Conservation (phyloP, 2,329 filamentous ascomycete species). For the Claviceps monticola region DNA sequence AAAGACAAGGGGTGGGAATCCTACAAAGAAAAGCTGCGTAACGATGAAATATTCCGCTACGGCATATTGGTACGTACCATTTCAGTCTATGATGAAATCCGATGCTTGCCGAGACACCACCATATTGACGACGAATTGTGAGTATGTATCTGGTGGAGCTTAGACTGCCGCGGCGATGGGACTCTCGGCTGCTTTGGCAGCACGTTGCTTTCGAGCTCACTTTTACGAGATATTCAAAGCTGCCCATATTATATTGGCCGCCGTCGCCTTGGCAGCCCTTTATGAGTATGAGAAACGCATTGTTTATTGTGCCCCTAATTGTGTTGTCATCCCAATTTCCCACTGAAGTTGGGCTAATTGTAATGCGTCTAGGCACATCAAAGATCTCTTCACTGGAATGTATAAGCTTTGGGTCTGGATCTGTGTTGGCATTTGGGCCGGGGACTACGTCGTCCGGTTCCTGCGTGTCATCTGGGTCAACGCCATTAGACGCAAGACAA, state of each 20-base stretch:
- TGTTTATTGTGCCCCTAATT: neutral
- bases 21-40: constrained; percentile 2
- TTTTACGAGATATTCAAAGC: constrained; percentile 30
- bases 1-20: constrained; percentile 8
- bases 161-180: neutral
- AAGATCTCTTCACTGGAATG: constrained; percentile 7
- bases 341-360: no score
- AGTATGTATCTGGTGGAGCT: no score
- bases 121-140: no score
- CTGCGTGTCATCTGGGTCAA: constrained; percentile 23
- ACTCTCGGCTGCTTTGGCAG: neutral
- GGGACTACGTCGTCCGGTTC: constrained; percentile 29
- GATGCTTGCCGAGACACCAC: neutral
- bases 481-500: constrained; percentile 8
- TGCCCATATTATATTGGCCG: constrained; percentile 31
- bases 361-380: constrained; percentile 6
- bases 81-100: neutral
- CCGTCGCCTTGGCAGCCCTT: constrained; percentile 29
- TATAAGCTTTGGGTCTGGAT: constrained; percentile 21
- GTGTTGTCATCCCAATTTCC: neutral
- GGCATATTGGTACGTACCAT: constrained; percentile 4
- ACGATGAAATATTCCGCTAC: constrained; percentile 3
- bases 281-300: constrained; percentile 25
- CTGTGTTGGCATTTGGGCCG: constrained; percentile 27
- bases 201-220: neutral